Evolutionary conservation across 805 yeast genomes (phyloP).

Genomic region (Wickerhamiella azymoides): DNA sequence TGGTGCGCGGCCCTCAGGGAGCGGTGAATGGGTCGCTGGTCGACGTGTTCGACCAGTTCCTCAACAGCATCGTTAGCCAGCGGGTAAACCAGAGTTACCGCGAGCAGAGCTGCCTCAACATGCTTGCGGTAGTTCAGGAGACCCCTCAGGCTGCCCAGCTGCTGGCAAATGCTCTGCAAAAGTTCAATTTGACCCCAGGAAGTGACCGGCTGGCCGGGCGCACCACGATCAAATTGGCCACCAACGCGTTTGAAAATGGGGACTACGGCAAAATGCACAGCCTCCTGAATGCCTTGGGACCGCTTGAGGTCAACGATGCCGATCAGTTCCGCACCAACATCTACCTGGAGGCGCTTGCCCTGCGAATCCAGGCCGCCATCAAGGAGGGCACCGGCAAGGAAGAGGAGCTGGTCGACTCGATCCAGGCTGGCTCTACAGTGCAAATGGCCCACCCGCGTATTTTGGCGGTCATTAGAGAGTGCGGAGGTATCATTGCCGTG

Average conservation of each 20-base stretch:
- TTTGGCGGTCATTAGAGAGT: constrained; percentile 60
- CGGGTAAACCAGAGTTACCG: constrained; percentile 19
- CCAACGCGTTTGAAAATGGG: constrained; percentile 20
- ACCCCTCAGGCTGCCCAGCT: constrained; percentile 19
- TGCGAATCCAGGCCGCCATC: constrained; percentile 44
- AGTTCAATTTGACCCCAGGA: constrained; percentile 16
- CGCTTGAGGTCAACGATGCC: constrained; percentile 6
- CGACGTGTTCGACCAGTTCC: constrained; percentile 16
- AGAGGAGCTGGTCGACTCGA: constrained; percentile 35
- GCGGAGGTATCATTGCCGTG: constrained; percentile 59
- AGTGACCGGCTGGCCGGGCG: constrained; percentile 24
- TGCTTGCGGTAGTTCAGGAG: constrained; percentile 21
- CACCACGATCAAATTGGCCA: constrained; percentile 23
- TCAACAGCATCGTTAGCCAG: constrained; percentile 13
- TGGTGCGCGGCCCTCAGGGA: constrained; percentile 13
- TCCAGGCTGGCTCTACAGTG: constrained; percentile 27
- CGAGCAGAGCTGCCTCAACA: constrained; percentile 25
- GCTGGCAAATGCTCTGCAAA: constrained; percentile 18
- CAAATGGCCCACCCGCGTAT: constrained; percentile 59
- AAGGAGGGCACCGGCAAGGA: constrained; percentile 27
- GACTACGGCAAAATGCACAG: constrained; percentile 14
- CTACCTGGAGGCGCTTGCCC: constrained; percentile 50
- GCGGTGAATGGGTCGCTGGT: constrained; percentile 3
- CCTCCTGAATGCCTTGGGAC: constrained; percentile 6
- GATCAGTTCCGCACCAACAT: constrained; percentile 17